A percentile compares a stretch with the other conserved stretches of the same genome.
phyloP scores from a whole-genome alignment of 768 basidiomycete genomes.

The Tricholoma bakamatsutake region DNA sequence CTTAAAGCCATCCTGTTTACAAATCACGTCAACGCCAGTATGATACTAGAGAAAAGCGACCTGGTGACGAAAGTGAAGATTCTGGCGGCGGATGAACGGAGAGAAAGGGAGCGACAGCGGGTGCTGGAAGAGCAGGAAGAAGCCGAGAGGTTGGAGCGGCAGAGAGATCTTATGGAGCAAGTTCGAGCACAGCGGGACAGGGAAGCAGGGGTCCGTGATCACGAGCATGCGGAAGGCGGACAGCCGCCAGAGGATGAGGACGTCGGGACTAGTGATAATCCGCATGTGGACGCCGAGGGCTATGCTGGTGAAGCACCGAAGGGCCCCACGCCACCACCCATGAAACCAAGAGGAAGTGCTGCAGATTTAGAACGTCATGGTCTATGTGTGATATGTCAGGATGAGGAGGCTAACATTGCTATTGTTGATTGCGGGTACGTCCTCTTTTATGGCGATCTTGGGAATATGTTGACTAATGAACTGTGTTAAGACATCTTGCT shows the following conservation, averaged over 20 bases:
- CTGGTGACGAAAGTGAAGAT: constrained; percentile 65
- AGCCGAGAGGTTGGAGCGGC: constrained; percentile 32
- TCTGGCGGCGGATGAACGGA: constrained; percentile 59
- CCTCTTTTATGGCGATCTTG: not conserved
- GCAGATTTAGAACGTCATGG: constrained; percentile 60
- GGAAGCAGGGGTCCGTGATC: constrained; percentile 17
- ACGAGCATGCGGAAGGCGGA: constrained; percentile 15
- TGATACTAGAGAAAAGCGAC: constrained; percentile 83
- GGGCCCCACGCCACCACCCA: constrained; percentile 23
- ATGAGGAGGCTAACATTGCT: constrained; percentile 90
- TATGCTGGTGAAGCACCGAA: constrained; percentile 12
- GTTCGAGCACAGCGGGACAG: constrained; percentile 24
- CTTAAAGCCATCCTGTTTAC: constrained; percentile 77
- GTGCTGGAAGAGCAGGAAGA: constrained; percentile 41
- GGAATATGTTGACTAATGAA: not conserved
- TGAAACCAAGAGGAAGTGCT: constrained; percentile 33
- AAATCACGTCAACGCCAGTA: constrained; percentile 74
- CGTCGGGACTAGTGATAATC: constrained; percentile 10
- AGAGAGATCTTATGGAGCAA: constrained; percentile 32
- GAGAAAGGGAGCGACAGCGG: constrained; percentile 44
- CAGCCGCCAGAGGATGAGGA: constrained; percentile 15
- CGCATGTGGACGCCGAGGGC: constrained; percentile 10
- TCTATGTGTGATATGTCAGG: constrained; percentile 88
- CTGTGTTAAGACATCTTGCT: constrained; percentile 57
- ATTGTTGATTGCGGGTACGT: constrained; percentile 92